Base-by-base conservation (phyloP, 352 stramenopile species). In the Hyaloperonospora brassicae region DNA sequence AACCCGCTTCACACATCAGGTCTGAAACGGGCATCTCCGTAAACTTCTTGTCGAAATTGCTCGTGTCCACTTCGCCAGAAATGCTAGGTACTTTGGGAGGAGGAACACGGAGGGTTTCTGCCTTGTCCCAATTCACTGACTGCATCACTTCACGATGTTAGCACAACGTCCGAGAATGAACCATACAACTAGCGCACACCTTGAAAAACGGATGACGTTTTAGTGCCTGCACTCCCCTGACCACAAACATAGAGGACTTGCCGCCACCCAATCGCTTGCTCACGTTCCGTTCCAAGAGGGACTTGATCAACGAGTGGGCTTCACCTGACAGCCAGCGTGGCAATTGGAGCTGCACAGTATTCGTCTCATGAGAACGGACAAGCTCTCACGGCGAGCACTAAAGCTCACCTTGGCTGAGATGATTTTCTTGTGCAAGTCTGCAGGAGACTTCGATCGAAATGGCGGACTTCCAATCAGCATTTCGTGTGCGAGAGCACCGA, bases 221-320 rank as follows among this genome's bases (percentile, higher is more conserved):
- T 34, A 99, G 59, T 22, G 84, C 94, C 24, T 96, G 82, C 5
- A 98, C 89, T 27, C 97, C 96, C 45, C 95, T 95, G 3, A 98
- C 84, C 36, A 98, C 80, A 64, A 99, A 99, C 93, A 99, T 98
- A 13, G 91, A 98, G 14, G 87, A 95, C 64, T 96, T 97, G 7
- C 92, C 77, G 0, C 82, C 80, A 30, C 95, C 96, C 30, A 99
- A 76, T 31, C 97, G 73, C 64, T 98, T 97, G 55, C 84, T 87
- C 5, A 97, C 89, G 68, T 98, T 97, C 38, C 95, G 86, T 71
- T 99, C 95, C 14, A 99, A 76, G 5, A 99, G 68, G 12, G 86
- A 87, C 59, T 97, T 97, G 43, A 99, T 76, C 21, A 99, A 64
- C 47, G 95, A 98, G 65, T 96, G 94, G 17, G 92, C 88, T 30